These are phyloP conservation scores for Piloderma croceum DNA, from an alignment of 768 basidiomycete species.

Conservation along the genomic window DNA sequence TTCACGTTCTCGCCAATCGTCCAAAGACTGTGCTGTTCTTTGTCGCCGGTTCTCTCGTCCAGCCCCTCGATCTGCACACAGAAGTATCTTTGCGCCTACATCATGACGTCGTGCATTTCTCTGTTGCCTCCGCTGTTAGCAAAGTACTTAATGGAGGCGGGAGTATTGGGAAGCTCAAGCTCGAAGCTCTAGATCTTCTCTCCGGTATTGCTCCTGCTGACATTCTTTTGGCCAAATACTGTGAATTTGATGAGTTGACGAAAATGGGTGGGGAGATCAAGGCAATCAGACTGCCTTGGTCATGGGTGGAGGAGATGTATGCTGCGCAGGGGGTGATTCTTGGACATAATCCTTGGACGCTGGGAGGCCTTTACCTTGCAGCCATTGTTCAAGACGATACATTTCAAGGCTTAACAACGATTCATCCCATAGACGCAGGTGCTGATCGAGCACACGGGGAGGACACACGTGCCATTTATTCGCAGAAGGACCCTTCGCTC, in stretches of 20 bases:
- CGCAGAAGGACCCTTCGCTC: neutral
- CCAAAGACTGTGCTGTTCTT: neutral
- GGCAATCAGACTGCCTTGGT: slow-evolving; percentile 3
- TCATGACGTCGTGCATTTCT: slow-evolving; percentile 1
- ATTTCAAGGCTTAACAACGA: slow-evolving; percentile 3
- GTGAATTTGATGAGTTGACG: neutral
- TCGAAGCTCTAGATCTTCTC: too few species aligned
- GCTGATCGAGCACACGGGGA: neutral
- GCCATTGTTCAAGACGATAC: neutral
- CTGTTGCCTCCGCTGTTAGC: slow-evolving; percentile 3
- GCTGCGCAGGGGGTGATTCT: slow-evolving; percentile 8
- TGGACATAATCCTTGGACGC: slow-evolving; percentile 8
- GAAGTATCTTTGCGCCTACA: neutral
- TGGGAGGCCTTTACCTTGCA: slow-evolving; percentile 7
- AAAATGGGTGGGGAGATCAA: too few species aligned
- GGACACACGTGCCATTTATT: neutral
- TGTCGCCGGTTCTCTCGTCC: neutral
- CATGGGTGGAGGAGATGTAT: slow-evolving; percentile 8
- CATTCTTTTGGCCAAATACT: too few species aligned
- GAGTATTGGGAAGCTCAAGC: too few species aligned
- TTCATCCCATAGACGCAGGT: neutral
- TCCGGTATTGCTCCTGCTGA: too few species aligned
- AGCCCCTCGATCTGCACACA: neutral
- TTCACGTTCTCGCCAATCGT: neutral
- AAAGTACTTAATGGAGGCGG: slow-evolving; percentile 2